Conservation (phyloP, 768 basidiomycete species). For the Macrocybe gigantea region DNA sequence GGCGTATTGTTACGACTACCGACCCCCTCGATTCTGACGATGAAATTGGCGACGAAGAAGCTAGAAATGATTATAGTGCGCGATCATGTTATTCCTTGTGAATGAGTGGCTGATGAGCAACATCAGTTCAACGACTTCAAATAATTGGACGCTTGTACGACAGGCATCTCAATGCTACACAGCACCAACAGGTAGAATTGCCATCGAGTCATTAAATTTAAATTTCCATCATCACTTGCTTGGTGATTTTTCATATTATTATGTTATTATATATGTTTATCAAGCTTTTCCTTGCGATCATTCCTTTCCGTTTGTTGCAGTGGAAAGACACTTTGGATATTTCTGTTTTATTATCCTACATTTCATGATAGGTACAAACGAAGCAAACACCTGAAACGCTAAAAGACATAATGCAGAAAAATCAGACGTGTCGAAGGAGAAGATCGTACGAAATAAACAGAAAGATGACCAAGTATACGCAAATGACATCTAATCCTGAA, state of each 20-base stretch:
- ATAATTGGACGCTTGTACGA: slow-evolving; percentile 34
- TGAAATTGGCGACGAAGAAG: slow-evolving; percentile 58
- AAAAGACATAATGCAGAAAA: no score
- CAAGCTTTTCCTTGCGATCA: slow-evolving; percentile 30
- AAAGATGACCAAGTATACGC: no score
- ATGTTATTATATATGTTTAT: no score
- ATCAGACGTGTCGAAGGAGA: no score
- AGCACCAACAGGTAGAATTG: no score
- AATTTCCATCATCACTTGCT: no score
- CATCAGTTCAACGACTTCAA: slow-evolving; percentile 51
- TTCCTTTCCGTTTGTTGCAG: not conserved
- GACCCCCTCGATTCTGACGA: slow-evolving; percentile 80
- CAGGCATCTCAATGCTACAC: no score
- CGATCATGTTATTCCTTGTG: slow-evolving; percentile 3
- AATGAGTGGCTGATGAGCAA: slow-evolving; percentile 6
- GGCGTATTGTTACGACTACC: slow-evolving; percentile 58
- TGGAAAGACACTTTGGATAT: not conserved
- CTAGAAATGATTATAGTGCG: slow-evolving; percentile 62
- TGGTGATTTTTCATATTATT: no score
- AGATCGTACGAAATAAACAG: no score
- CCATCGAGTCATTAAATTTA: no score
- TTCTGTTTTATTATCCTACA: slow-evolving; percentile 12
- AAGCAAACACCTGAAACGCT: no score
- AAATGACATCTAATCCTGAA: no score
- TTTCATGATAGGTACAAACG: not conserved